Evolutionary conservation across 441 rosid species (phyloP), one percentile per base, ranked within the genome.

Genomic region (Cnidoscolus chayamansa): DNA sequence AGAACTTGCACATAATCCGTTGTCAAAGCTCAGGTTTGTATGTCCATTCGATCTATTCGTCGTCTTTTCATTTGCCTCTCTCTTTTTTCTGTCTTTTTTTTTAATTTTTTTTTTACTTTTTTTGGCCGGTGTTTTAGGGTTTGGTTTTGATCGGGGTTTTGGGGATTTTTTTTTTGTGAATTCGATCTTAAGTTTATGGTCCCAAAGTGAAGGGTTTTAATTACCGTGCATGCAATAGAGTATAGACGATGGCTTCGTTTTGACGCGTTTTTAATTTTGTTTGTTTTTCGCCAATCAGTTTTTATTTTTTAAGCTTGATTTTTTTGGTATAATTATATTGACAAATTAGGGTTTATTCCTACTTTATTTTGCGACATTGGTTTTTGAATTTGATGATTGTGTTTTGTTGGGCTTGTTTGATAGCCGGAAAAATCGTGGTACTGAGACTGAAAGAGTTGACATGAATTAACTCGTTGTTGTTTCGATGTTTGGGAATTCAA

Each of bases 111-210:
- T 25, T 61, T 48, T 43, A 32, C 20, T 15, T 4, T 50, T 65
- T 37, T 20, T 10, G 20, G 45, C 40, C 30, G 64, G 13, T 25
- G 54, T 67, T 64, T 68, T 78, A 78, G 83, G 81, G 82, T 79
- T 78, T 74, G 83, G 66, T 78, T 77, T 66, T 72, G 79, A 80
- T 85, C 72, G 81, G 78, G 85, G 77, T 80, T 81, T 81, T 74
- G 53, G 83, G 82, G 73, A 63, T 30, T 47, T 60, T 48, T 71
- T 77, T 68, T 43, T 48, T 25, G 30, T 49, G 19, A 64, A 9
- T 61, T 57, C 75, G 87, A 80, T 83, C 82, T 73, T 78, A 16
- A 0, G 47, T 65, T 62, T 48, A 37, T 37, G 32, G 67, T 49
- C 10, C 6, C 50, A 8, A 60, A 60, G 79, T 57, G 20, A 19